phyloP scores from a whole-genome alignment of 371 early-diverging fungal species.

The Mucor velutinosus region DNA sequence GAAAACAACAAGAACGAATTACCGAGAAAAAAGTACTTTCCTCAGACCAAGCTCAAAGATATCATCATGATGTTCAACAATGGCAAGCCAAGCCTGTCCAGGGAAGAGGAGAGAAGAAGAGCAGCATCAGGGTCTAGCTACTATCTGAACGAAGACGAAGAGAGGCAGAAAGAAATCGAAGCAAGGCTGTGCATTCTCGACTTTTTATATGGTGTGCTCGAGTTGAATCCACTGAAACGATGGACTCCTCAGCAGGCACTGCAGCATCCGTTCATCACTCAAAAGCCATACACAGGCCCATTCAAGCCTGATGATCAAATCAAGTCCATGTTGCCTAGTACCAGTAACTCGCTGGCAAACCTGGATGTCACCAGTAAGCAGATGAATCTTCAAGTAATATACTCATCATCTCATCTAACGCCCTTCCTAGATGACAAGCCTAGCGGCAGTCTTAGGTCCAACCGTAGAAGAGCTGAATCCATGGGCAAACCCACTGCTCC shows the following conservation, averaged over 20 bases:
- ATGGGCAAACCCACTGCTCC: conserved; percentile 22
- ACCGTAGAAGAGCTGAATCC: conserved; percentile 21
- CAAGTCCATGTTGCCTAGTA: neutral
- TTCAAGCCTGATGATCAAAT: conserved; percentile 50
- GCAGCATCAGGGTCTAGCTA: neutral
- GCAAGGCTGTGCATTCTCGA: conserved; percentile 78
- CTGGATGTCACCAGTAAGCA: neutral
- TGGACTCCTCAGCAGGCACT: conserved; percentile 94
- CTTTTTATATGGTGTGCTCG: conserved; percentile 85
- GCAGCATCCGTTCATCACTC: conserved; percentile 94
- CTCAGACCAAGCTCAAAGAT: conserved; percentile 75
- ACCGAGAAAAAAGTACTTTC: conserved; percentile 88
- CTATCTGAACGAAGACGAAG: conserved; percentile 1
- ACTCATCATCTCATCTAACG: neutral
- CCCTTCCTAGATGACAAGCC: conserved; percentile 8
- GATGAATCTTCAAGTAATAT: neutral
- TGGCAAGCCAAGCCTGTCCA: conserved; percentile 61
- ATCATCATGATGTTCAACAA: conserved; percentile 76
- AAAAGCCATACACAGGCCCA: conserved; percentile 70
- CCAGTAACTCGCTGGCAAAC: neutral
- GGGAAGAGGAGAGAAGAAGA: conserved; percentile 52
- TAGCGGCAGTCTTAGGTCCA: neutral
- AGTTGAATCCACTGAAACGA: conserved; percentile 88
- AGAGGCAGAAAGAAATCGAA: conserved; percentile 55
- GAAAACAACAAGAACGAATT: conserved; percentile 77